These are phyloP conservation scores for Tremella yokohamensis DNA, from an alignment of 768 basidiomycete species.

Conservation along the genomic window DNA sequence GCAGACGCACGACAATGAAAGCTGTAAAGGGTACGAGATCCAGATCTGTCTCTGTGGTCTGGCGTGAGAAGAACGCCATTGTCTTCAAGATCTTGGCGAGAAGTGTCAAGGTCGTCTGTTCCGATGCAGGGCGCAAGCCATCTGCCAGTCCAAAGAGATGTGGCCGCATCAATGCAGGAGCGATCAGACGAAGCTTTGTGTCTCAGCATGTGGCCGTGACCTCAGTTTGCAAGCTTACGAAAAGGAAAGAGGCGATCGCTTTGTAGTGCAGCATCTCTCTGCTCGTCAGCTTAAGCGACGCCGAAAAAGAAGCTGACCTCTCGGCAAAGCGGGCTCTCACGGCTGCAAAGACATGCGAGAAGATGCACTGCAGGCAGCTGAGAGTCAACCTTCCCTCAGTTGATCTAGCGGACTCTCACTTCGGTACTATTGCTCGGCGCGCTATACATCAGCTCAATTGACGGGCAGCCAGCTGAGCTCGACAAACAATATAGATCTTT, in stretches of 20 bases:
- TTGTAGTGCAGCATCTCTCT: slow-evolving; percentile 23
- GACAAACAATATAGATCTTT: neutral
- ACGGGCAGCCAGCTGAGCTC: neutral
- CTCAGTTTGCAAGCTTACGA: neutral
- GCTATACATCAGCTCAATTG: slow-evolving; percentile 1
- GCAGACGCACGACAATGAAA: slow-evolving; percentile 16
- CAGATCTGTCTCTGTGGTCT: slow-evolving; percentile 13
- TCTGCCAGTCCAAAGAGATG: slow-evolving; percentile 23
- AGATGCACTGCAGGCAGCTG: neutral
- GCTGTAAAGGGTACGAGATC: slow-evolving; percentile 10
- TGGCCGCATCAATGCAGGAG: slow-evolving; percentile 29
- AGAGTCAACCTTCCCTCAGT: neutral
- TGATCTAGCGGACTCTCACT: neutral
- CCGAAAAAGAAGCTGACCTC: neutral
- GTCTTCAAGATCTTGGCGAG: slow-evolving; percentile 27
- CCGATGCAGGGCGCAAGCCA: slow-evolving; percentile 14
- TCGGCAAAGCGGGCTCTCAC: neutral
- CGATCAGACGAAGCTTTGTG: slow-evolving; percentile 34
- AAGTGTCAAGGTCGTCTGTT: slow-evolving; percentile 20
- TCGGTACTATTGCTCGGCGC: neutral
- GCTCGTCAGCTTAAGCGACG: neutral
- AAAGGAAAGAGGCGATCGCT: slow-evolving; percentile 15
- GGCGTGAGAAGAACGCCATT: slow-evolving; percentile 22
- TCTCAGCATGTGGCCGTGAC: no score
- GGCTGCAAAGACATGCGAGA: neutral